A percentile compares a stretch with the other conserved stretches of the same genome.
These are phyloP conservation scores for Extremus antarcticus DNA, from an alignment of 495 filamentous ascomycete genomes.

Conservation along the genomic window DNA sequence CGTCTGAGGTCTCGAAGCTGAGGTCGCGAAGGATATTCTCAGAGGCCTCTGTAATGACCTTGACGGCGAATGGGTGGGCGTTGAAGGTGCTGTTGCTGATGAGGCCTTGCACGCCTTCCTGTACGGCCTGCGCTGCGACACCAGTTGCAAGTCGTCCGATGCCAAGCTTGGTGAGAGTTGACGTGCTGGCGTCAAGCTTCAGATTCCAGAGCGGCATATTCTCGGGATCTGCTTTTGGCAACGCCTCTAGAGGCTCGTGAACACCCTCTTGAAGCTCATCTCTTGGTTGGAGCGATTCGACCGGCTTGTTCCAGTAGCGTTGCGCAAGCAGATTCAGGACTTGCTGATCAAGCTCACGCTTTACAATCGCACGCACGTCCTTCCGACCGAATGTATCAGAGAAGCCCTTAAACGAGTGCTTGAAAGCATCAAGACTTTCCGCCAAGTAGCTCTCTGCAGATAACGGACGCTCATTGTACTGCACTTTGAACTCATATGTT, in stretches of 20 bases:
- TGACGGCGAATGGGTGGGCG: constrained; percentile 78
- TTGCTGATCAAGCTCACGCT: constrained; percentile 84
- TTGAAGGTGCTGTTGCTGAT: constrained; percentile 71
- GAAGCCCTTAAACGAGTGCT: constrained; percentile 93
- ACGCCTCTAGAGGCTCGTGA: constrained; percentile 58
- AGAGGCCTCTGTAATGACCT: constrained; percentile 82
- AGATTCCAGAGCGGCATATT: constrained; percentile 76
- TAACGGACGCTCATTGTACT: constrained; percentile 93
- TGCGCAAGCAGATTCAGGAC: constrained; percentile 92
- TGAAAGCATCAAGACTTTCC: constrained; percentile 89
- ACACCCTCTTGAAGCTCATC: constrained; percentile 57
- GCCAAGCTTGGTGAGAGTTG: constrained; percentile 81
- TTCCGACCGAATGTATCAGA: constrained; percentile 79
- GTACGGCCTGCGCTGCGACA: constrained; percentile 77
- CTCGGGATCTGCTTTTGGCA: constrained; percentile 74
- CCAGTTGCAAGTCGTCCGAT: constrained; percentile 87
- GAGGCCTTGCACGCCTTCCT: constrained; percentile 70
- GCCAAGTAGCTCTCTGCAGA: constrained; percentile 94
- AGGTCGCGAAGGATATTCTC: constrained; percentile 82
- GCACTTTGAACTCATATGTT: constrained; percentile 97
- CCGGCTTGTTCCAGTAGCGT: constrained; percentile 95
- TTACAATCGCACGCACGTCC: constrained; percentile 80
- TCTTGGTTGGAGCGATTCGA: constrained; percentile 37
- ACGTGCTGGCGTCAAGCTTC: constrained; percentile 85
- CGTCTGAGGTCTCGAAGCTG: constrained; percentile 91